Conservation (phyloP, 495 filamentous ascomycete genomes). For the Amphirosellinia nigrospora region DNA sequence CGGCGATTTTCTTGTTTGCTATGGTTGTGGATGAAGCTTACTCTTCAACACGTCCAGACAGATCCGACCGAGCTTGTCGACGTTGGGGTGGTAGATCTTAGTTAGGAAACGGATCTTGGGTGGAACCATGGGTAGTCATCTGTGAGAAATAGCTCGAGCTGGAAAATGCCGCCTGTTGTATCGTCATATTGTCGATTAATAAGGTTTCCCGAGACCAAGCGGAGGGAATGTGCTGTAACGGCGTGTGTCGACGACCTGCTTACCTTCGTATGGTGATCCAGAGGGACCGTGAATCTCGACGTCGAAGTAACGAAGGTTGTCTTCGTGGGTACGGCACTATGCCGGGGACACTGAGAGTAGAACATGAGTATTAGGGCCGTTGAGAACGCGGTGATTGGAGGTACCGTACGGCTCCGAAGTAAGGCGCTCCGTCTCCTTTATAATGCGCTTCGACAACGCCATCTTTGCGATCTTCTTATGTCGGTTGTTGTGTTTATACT, state of each 20-base stretch:
- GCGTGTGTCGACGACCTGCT: neutral
- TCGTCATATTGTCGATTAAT: slow-evolving; percentile 17
- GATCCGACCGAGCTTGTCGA: slow-evolving; percentile 95
- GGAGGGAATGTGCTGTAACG: neutral
- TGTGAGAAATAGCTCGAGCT: slow-evolving; percentile 97
- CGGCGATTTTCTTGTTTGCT: neutral
- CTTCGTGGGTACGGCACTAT: slow-evolving; percentile 98
- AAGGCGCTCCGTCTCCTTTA: slow-evolving; percentile 98
- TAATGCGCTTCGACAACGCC: slow-evolving; percentile 92
- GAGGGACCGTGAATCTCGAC: slow-evolving; percentile 95
- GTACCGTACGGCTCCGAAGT: slow-evolving; percentile 89
- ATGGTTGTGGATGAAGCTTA: slow-evolving; percentile 57
- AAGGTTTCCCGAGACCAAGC: neutral
- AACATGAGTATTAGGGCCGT: slow-evolving; percentile 12
- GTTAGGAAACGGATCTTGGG: slow-evolving; percentile 98
- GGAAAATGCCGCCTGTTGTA: slow-evolving; percentile 84
- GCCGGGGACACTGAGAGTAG: slow-evolving; percentile 76
- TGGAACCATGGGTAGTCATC: slow-evolving; percentile 99
- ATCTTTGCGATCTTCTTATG: slow-evolving; percentile 45
- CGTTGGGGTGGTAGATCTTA: slow-evolving; percentile 99
- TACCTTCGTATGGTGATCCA: slow-evolving; percentile 92
- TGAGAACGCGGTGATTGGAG: neutral
- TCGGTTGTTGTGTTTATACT: neutral
- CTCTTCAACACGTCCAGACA: slow-evolving; percentile 98
- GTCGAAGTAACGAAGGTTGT: slow-evolving; percentile 98